phyloP scores from a whole-genome alignment of 345 rosid species.

The Aegle marmelos region DNA sequence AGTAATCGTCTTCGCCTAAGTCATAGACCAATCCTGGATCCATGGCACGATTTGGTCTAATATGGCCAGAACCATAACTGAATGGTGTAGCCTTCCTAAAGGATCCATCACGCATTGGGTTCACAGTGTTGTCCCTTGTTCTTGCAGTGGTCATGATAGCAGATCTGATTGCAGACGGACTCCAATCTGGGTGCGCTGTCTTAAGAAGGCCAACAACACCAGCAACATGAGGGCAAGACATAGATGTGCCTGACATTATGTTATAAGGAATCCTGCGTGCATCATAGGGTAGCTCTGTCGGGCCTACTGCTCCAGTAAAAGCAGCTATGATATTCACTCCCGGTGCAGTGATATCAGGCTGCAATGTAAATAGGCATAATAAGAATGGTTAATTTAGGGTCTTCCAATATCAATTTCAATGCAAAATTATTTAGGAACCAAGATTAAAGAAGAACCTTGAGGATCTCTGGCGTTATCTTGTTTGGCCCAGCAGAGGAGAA shows the following conservation, averaged over 20 bases:
- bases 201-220: conserved; percentile 53
- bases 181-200: conserved; percentile 45
- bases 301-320: conserved; percentile 32
- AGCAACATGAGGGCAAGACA: conserved; percentile 63
- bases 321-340: conserved; percentile 75
- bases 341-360: conserved; percentile 85
- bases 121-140: conserved; percentile 47
- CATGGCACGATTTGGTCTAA: conserved; percentile 68
- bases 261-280: conserved; percentile 38
- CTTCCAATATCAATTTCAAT: not conserved
- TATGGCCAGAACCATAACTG: conserved; percentile 63
- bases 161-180: conserved; percentile 52
- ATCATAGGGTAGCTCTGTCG: conserved; percentile 31
- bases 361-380: not conserved
- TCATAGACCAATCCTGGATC: conserved; percentile 79
- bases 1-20: conserved; percentile 44
- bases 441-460: conserved; percentile 38
- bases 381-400: not conserved
- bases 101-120: conserved; percentile 34
- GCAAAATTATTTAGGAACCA: not conserved
- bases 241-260: conserved; percentile 49
- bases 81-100: conserved; percentile 50
- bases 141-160: conserved; percentile 64
- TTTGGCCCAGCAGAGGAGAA: conserved; percentile 76
- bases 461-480: conserved; percentile 51